Base-by-base conservation (phyloP, 768 basidiomycete species). In the Lentinus tigrinus region DNA sequence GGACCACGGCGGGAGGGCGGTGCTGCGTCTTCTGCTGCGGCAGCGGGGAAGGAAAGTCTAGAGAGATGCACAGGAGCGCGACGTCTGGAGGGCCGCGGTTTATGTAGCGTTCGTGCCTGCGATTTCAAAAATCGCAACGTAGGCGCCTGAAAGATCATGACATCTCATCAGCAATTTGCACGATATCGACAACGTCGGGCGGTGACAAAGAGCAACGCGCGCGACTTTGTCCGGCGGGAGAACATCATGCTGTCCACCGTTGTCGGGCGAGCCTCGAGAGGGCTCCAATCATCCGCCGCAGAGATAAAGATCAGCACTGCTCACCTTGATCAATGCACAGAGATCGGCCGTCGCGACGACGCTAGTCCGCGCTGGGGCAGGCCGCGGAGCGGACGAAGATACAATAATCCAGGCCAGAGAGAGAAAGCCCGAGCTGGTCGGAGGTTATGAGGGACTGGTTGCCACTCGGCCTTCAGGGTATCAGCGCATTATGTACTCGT, bases 111-210 rank as follows among this genome's bases (percentile, higher is more conserved):
- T 46, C 21, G 6, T 31, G 21, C 13, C 58, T n/a, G n/a, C 46
- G 39, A 54, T 59, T 52, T 47, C 27, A 36, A 47, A 47, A 36
- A 28, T 34, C n/a, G 31, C 39, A 37, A 31, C 58, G 39, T 23
- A 10, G 52, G 43, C 43, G 21, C 43, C 23, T 23, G 43, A 8
- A 23, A 23, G 21, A 46, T 46, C 10, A 23, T 46, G 43, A 46
- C 43, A 46, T 46, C 43, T 11, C 43, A 46, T 46, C 43, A 46
- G 43, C 43, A 46, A 46, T 5, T 46, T 11, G 24, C 23, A 13
- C 21, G 24, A 19, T 11, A 23, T 24, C 2, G 43, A 19, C 21
- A 46, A 46, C 13, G 24, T 24, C 23, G 21, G 43, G 13, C 43
- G 23, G 13, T 42, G 40, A 42, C 40, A 42, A 46, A 46, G 21